Conservation (phyloP, 345 rosid genomes). For the Kernera saxatilis region DNA sequence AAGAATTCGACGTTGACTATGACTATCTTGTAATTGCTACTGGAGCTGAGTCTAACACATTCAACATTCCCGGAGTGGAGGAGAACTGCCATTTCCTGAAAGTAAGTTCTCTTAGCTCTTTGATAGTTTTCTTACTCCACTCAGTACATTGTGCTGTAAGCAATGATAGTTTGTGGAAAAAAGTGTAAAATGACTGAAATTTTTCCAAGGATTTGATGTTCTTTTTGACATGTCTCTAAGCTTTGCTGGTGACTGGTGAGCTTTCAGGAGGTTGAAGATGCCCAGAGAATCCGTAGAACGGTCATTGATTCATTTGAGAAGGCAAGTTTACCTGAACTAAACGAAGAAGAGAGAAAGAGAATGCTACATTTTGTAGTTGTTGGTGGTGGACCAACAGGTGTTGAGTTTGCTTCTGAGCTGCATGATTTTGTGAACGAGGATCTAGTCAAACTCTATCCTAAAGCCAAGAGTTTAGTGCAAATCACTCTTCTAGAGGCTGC, state of each 20-base stretch:
- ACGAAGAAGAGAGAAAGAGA: constrained; percentile 73
- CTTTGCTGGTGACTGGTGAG: not conserved
- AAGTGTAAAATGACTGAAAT: no score
- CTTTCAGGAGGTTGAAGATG: constrained; percentile 89
- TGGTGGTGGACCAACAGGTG: constrained; percentile 98
- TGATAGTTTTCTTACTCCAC: not conserved
- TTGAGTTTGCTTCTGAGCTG: constrained; percentile 94
- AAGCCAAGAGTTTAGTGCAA: constrained; percentile 46
- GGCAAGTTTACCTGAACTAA: constrained; percentile 75
- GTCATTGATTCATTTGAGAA: constrained; percentile 85
- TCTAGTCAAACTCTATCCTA: constrained; percentile 69
- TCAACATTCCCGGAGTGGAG: constrained; percentile 79
- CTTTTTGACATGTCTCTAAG: not conserved
- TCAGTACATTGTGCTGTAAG: not conserved
- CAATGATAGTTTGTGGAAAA: not conserved
- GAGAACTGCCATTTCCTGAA: constrained; percentile 79
- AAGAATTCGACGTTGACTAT: constrained; percentile 60
- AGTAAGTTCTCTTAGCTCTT: constrained; percentile 37
- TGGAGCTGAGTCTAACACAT: constrained; percentile 82
- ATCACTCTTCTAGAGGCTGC: constrained; percentile 94
- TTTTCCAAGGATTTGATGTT: no score
- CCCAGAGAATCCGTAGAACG: constrained; percentile 72
- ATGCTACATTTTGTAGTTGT: constrained; percentile 92
- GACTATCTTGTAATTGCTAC: constrained; percentile 86
- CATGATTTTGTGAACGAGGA: constrained; percentile 84